Evolutionary conservation across 345 rosid genomes (phyloP), one percentile per base, ranked within the genome.

Genomic region (Corchorus capsularis): DNA sequence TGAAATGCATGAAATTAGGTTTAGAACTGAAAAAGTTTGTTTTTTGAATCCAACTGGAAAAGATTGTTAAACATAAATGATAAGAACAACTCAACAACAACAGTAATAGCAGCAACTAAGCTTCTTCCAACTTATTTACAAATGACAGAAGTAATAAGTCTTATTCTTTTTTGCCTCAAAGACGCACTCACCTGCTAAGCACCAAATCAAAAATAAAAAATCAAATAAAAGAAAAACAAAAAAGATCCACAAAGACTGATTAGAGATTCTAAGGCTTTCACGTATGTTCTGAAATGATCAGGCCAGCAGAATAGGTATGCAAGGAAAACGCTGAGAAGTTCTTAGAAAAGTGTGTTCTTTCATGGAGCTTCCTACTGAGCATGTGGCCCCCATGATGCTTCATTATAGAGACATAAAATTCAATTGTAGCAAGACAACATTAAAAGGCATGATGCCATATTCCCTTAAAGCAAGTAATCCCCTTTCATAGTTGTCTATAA

Each of bases 371-470:
- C 49, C 41, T 34, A 39, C 8, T 43, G 52, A 71, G 37, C 6
- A 56, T 14, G 37, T 55, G 8, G 46, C 39, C 53, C 53, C 46
- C 67, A 37, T 27, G 52, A 56, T 72, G 75, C 72, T 72, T 43
- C 54, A 45, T 49, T 43, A 54, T 46, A 67, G 54, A 57, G 68
- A 32, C 22, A 41, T 20, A 61, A 67, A 56, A 13, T 53, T 69
- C 43, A 69, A 34, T 67, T 69, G 22, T 65, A 75, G 63, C 72
- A 62, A 57, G 62, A 69, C 2, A 50, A 50, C 10, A 50, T 49
- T 50, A 12, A 69, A 32, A 69, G 27, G 49, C 8, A 14, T 15
- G 9, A 74, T 27, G 20, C 35, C 39, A 27, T 71, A 39, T 47
- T 43, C 56, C 55, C 62, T 17, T 43, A 14, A 12, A 8, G 12